A percentile compares a stretch with the other conserved stretches of the same genome.
phyloP scores from a whole-genome alignment of 1,284 basidiomycete species.

The Trametes sp. region DNA sequence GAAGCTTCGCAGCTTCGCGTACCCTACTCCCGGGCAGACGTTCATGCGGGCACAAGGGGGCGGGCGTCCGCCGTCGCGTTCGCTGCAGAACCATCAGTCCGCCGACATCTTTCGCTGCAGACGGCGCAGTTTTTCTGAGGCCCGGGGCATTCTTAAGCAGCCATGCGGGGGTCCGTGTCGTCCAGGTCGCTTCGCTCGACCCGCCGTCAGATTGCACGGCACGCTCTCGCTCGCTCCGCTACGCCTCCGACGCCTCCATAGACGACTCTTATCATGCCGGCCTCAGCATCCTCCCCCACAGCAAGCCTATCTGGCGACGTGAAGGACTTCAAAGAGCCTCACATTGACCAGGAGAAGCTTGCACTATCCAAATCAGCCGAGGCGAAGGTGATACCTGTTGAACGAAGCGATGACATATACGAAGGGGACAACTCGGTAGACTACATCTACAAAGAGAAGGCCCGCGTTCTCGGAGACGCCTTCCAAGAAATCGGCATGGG shows the following conservation, averaged over 20 bases:
- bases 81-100: conserved; percentile 3
- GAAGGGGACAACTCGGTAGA: conserved; percentile 55
- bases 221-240: neutral
- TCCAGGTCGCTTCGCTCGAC: neutral
- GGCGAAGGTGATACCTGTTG: conserved; percentile 24
- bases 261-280: neutral
- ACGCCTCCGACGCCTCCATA: neutral
- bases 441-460: conserved; percentile 70
- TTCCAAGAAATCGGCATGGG: conserved; percentile 80
- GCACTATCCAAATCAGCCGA: conserved; percentile 5
- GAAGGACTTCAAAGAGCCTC: neutral
- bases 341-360: conserved; percentile 6
- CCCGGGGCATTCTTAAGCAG: neutral
- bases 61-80: neutral
- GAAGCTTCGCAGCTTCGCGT: conserved; percentile 1
- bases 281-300: neutral
- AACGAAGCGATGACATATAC: conserved; percentile 51
- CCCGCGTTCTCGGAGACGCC: conserved; percentile 67
- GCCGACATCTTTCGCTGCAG: neutral
- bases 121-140: neutral
- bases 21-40: neutral
- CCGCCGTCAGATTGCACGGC: neutral
- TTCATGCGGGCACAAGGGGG: neutral
- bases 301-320: neutral
- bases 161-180: neutral